Percentiles rank a stretch among this genome's conserved stretches.
Evolutionary conservation across 768 basidiomycete species (phyloP).

Genomic region (Hygrophorus russula): DNA sequence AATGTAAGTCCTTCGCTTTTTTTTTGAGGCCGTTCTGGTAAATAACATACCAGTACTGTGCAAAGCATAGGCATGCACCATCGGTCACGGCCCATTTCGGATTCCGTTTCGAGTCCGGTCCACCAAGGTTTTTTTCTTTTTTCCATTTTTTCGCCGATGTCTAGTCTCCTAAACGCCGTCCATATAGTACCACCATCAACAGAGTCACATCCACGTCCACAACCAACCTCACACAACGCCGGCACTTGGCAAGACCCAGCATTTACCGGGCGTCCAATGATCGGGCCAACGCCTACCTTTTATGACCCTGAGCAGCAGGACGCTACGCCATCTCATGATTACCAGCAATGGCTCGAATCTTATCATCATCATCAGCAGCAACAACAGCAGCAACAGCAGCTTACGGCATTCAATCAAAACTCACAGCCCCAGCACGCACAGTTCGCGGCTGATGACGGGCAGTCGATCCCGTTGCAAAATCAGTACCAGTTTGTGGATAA

Average conservation of each 20-base stretch:
- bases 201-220: not conserved
- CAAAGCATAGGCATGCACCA: too few species aligned
- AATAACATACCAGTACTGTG: too few species aligned
- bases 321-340: slow-evolving; percentile 22
- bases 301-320: slow-evolving; percentile 32
- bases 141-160: too few species aligned
- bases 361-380: slow-evolving; percentile 18
- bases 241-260: not conserved
- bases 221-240: too few species aligned
- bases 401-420: slow-evolving; percentile 11
- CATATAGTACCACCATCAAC: not conserved
- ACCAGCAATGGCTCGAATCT: slow-evolving; percentile 30
- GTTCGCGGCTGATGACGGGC: slow-evolving; percentile 5
- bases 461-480: slow-evolving; percentile 9
- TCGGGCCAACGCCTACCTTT: slow-evolving; percentile 41
- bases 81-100: too few species aligned
- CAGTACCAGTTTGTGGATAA: slow-evolving; percentile 17
- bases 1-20: too few species aligned
- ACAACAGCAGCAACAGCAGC: slow-evolving; percentile 11
- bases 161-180: too few species aligned
- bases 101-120: too few species aligned
- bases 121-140: too few species aligned
- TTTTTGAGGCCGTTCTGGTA: too few species aligned
- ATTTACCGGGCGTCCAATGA: slow-evolving; percentile 27
- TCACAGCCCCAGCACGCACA: slow-evolving; percentile 9